These are phyloP conservation scores for Athelia psychrophila DNA, from an alignment of 1,284 basidiomycete species.

Conservation along the genomic window DNA sequence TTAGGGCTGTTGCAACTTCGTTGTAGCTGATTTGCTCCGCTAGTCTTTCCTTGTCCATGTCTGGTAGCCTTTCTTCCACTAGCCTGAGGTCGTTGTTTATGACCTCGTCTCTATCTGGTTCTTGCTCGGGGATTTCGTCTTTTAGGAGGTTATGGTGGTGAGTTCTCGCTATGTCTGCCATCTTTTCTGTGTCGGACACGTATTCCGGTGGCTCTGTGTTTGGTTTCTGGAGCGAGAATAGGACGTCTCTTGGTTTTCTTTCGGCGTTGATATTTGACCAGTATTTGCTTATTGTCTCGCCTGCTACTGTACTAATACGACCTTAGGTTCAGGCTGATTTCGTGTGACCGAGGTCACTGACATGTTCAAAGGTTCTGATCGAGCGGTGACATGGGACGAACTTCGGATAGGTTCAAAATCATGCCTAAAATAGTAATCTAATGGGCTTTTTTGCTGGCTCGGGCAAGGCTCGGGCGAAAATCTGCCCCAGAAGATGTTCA, in stretches of 20 bases:
- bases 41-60: conserved; percentile 8
- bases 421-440: too few relatives aligned
- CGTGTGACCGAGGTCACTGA: too few relatives aligned
- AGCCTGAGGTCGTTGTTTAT: conserved; percentile 3
- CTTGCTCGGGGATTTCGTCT: neutral
- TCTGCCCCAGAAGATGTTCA: too few relatives aligned
- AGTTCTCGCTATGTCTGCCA: neutral
- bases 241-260: conserved; percentile 20
- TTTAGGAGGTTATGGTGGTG: conserved; percentile 5
- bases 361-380: too few relatives aligned
- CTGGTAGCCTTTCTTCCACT: conserved; percentile 2
- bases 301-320: conserved; percentile 13
- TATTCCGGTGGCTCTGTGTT: neutral
- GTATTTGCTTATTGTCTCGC: conserved; percentile 27
- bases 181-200: neutral
- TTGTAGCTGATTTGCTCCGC: conserved; percentile 6
- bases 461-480: too few relatives aligned
- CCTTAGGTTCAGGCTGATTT: too few relatives aligned
- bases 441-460: too few relatives aligned
- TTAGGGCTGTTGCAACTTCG: conserved; percentile 14
- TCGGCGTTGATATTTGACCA: conserved; percentile 27
- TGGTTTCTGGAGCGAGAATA: conserved; percentile 16
- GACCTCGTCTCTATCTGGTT: neutral
- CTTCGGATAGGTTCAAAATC: too few relatives aligned
- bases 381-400: too few relatives aligned